phyloP scores from a whole-genome alignment of 192 early-diverging fungal species.

The Coemansia furcata region DNA sequence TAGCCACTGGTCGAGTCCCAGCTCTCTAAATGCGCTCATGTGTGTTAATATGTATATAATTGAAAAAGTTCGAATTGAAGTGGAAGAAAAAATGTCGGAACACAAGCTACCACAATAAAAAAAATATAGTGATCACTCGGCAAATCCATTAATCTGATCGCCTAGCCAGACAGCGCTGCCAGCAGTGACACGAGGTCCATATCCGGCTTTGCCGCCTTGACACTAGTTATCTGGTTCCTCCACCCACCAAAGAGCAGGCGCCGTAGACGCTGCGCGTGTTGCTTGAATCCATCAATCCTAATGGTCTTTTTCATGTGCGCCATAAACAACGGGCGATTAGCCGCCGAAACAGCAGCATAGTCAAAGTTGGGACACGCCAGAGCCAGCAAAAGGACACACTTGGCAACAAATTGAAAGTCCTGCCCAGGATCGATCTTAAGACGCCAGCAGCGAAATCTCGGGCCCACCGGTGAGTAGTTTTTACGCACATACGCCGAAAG shows the following conservation, averaged over 20 bases:
- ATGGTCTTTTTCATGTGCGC: background rate
- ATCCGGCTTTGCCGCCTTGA: background rate
- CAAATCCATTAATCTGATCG: too few relatives aligned
- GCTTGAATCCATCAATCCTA: background rate
- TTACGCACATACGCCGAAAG: background rate
- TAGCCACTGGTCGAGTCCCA: slow-evolving; percentile 84
- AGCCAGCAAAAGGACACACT: background rate
- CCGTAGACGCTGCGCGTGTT: background rate
- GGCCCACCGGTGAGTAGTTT: background rate
- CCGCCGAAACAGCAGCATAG: background rate
- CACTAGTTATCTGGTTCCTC: background rate
- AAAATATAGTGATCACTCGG: too few relatives aligned
- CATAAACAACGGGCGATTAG: background rate
- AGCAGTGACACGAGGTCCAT: background rate
- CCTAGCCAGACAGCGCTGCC: background rate
- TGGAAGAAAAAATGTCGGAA: background rate
- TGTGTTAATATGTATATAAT: background rate
- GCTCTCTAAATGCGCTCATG: slow-evolving; percentile 60
- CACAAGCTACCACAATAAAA: too few relatives aligned
- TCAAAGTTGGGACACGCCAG: background rate
- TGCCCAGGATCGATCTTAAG: background rate
- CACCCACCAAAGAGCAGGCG: background rate
- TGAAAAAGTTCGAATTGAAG: background rate
- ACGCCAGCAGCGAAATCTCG: background rate
- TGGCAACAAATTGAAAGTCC: background rate